Evolutionary conservation across 2,329 filamentous ascomycete species (phyloP).

Genomic region (Arthrobotrys entomopaga): DNA sequence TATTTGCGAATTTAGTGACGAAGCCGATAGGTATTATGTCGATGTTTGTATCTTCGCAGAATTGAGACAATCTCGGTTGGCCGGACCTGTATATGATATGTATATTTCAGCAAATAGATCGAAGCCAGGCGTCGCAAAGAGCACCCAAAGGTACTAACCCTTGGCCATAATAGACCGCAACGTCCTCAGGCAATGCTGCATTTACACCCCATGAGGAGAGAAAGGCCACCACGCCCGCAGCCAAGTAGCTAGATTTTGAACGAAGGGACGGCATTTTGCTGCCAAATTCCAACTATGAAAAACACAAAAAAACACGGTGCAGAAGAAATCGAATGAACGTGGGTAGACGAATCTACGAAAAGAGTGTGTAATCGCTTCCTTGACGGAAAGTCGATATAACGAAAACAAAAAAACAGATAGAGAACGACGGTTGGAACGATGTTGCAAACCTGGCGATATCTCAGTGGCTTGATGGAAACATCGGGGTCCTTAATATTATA

Average conservation of each 20-base stretch:
- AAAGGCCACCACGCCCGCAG: conserved; percentile 25
- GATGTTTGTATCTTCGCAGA: conserved; percentile 61
- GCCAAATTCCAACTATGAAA: conserved; percentile 22
- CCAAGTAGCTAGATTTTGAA: conserved; percentile 33
- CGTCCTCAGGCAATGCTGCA: conserved; percentile 1
- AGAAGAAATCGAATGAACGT: conserved; percentile 23
- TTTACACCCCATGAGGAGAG: conserved; percentile 33
- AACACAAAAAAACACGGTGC: conserved; percentile 5
- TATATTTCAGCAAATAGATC: neutral
- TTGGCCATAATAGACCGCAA: conserved; percentile 51
- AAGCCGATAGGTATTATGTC: conserved; percentile 65
- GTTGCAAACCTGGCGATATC: conserved; percentile 8
- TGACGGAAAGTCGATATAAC: conserved; percentile 37
- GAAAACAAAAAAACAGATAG: conserved; percentile 22
- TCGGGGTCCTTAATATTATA: neutral
- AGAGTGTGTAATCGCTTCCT: conserved; percentile 43
- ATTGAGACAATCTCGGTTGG: conserved; percentile 58
- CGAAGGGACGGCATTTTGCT: conserved; percentile 48
- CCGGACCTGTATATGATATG: conserved; percentile 53
- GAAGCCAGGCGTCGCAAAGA: neutral
- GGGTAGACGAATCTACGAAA: conserved; percentile 20
- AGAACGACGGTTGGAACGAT: conserved; percentile 13
- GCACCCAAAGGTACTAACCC: conserved; percentile 13
- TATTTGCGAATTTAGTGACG: conserved; percentile 63
- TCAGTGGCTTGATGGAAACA: neutral